Evolutionary conservation across 768 basidiomycete genomes (phyloP), one percentile per base, ranked within the genome.

Genomic region (Galerina sulciceps): DNA sequence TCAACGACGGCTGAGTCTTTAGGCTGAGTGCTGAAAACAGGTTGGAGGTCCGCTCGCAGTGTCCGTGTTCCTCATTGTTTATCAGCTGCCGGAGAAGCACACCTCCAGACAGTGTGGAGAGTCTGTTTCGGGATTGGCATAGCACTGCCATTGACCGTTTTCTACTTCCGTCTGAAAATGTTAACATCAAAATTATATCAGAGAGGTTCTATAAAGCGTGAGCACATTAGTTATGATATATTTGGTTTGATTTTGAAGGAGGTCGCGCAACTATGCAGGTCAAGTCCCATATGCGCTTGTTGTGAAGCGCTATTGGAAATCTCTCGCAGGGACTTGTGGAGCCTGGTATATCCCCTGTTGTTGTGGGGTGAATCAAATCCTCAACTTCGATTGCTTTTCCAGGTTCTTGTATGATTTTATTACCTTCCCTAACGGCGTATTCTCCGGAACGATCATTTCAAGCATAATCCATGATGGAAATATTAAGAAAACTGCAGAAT

Each of bases 361-460:
- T 26, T 14, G 22, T 51, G 15, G n/a, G 9, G 20, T 8, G 40
- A 38, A 23, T 40, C 20, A 26, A 22, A 37, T 38, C 6, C 13
- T 51, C 22, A 8, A 22, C n/a, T 14, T 23, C n/a, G 34, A 38
- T 10, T 8, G 10, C 40, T 34, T 6, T 38, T 23, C 63, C 49
- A 86, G 85, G 86, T 88, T 87, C 72, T 76, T 89, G 41, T 89
- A 90, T 64, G 89, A 90, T 71, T 89, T 89, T 57, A 84, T 82
- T 31, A 86, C 85, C 4, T 90, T 89, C 69, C 89, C 88, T 0
- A 90, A 90, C 62, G 87, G 87, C 15, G 84, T 89, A 4, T 90
- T 88, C 73, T 83, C 83, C 26, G 83, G 83, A 8, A 81, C 84
- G 3, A 90, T 89, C 57, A 89, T 91, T 31, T 80, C 87, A 4